These are phyloP conservation scores for Thermochaetoides thermophila DNA, from an alignment of 495 filamentous ascomycete species.

Conservation along the genomic window DNA sequence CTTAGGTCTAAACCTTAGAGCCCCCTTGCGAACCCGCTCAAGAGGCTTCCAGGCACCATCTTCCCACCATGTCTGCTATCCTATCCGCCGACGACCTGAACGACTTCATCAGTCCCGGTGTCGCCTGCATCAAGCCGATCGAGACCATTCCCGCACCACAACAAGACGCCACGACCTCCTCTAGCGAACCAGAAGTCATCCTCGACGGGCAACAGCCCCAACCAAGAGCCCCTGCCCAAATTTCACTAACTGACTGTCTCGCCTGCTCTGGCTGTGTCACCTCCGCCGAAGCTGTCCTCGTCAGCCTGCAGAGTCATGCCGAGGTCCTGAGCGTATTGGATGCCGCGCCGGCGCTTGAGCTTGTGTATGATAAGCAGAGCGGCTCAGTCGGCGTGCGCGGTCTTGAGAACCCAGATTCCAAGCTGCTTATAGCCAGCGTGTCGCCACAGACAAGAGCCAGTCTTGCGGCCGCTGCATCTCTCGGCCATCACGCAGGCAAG, in stretches of 20 bases:
- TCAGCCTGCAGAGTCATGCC: conserved; percentile 78
- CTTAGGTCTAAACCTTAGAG: not conserved
- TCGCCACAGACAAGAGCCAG: conserved; percentile 81
- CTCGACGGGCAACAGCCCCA: conserved; percentile 68
- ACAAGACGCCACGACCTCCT: not conserved
- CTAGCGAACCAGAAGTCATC: conserved; percentile 67
- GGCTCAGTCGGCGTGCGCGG: conserved; percentile 18
- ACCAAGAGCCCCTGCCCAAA: conserved; percentile 47
- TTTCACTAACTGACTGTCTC: conserved; percentile 92
- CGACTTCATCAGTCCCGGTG: conserved; percentile 95
- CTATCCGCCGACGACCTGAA: conserved; percentile 93
- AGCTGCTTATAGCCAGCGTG: conserved; percentile 77
- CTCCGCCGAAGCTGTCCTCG: conserved; percentile 86
- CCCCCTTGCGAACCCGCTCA: no score
- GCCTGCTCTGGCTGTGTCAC: conserved; percentile 97
- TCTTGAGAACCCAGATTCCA: conserved; percentile 32
- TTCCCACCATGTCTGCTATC: conserved; percentile 82
- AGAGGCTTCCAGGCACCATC: no score
- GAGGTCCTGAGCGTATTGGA: conserved; percentile 80
- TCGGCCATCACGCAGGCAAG: no score
- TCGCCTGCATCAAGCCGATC: conserved; percentile 95
- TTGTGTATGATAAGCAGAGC: conserved; percentile 7
- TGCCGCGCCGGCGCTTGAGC: conserved; percentile 38
- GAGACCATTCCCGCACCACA: conserved; percentile 58
- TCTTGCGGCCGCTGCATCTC: conserved; percentile 69